Evolutionary conservation across 169 alveolate species (phyloP).

Genomic region (Plasmodium vinckei): DNA sequence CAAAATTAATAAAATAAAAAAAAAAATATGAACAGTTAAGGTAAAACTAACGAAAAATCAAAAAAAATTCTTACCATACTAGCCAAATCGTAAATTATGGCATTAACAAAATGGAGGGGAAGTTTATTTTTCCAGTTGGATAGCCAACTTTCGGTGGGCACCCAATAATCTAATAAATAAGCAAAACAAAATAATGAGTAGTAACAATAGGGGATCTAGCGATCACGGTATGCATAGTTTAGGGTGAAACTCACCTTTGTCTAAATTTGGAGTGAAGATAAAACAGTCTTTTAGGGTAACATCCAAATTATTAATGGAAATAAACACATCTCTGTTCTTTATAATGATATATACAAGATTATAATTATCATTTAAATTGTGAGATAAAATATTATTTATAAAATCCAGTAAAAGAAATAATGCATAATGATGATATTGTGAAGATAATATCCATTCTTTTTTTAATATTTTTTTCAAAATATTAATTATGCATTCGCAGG

Average conservation of each 20-base stretch:
- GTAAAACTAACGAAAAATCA: neutral
- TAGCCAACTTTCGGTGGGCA: slow-evolving; percentile 74
- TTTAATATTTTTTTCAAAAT: slow-evolving; percentile 69
- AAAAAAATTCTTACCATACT: slow-evolving; percentile 43
- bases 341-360: slow-evolving; percentile 67
- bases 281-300: slow-evolving; percentile 22
- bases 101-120: slow-evolving; percentile 56
- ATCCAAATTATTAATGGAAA: slow-evolving; percentile 62
- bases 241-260: neutral
- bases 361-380: slow-evolving; percentile 62
- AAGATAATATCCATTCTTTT: slow-evolving; percentile 71
- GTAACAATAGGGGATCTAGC: neutral
- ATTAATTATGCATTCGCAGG: slow-evolving; percentile 68
- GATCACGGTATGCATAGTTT: neutral
- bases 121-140: slow-evolving; percentile 56
- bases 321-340: slow-evolving; percentile 60
- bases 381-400: slow-evolving; percentile 67
- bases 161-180: slow-evolving; percentile 60
- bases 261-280: slow-evolving; percentile 9
- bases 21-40: neutral
- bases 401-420: slow-evolving; percentile 69
- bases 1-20: neutral
- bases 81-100: slow-evolving; percentile 69
- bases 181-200: slow-evolving; percentile 2
- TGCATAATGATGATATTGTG: slow-evolving; percentile 58